These are phyloP conservation scores for Leccinum pellstonianum DNA, from an alignment of 768 basidiomycete species.

Conservation along the genomic window DNA sequence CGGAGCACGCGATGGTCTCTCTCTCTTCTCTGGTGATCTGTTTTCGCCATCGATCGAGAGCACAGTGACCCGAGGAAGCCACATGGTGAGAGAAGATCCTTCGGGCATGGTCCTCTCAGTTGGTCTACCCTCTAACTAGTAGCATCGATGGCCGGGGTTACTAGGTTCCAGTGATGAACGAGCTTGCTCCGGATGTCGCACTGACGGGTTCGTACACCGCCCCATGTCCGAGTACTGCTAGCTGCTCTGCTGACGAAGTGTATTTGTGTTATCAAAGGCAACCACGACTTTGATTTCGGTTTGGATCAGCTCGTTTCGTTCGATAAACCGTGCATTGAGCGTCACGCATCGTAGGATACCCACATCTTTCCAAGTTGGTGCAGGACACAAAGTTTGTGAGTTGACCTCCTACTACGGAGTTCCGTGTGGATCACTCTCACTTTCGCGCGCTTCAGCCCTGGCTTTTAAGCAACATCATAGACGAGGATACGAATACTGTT, in stretches of 20 bases:
- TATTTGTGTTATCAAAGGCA: constrained; percentile 47
- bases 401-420: constrained; percentile 6
- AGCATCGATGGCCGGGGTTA: constrained; percentile 28
- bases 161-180: constrained; percentile 81
- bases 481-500: constrained; percentile 57
- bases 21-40: constrained; percentile 86
- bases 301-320: constrained; percentile 10
- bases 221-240: background rate
- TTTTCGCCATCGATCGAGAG: constrained; percentile 88
- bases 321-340: background rate
- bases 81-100: constrained; percentile 61
- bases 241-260: constrained; percentile 7
- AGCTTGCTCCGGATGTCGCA: constrained; percentile 74
- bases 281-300: constrained; percentile 94
- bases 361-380: constrained; percentile 65
- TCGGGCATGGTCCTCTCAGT: background rate
- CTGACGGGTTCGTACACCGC: constrained; percentile 59
- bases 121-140: background rate
- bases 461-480: constrained; percentile 86
- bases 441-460: constrained; percentile 59
- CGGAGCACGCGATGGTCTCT: constrained; percentile 64
- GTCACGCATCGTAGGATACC: constrained; percentile 47
- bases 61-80: constrained; percentile 83
- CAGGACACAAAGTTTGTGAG: constrained; percentile 75
- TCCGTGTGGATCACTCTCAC: background rate